These are phyloP conservation scores for Lactifluus echinatus DNA, from an alignment of 768 basidiomycete genomes.

Conservation along the genomic window DNA sequence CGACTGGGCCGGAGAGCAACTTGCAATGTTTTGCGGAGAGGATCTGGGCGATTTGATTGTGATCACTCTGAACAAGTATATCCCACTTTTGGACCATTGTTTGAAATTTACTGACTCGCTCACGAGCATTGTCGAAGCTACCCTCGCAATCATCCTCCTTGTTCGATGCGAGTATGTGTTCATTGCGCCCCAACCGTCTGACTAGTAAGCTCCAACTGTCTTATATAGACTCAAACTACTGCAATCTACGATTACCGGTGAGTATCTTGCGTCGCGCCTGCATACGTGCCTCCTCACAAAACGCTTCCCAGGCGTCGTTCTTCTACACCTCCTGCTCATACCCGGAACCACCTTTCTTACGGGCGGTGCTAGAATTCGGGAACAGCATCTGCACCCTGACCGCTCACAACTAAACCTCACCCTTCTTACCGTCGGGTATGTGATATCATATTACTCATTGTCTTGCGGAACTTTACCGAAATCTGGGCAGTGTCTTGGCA, in stretches of 20 bases:
- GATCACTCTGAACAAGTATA: conserved; percentile 57
- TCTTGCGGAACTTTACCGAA: neutral
- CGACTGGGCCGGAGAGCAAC: conserved; percentile 54
- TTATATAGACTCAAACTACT: conserved; percentile 45
- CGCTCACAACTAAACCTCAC: conserved; percentile 60
- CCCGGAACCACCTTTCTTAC: conserved; percentile 65
- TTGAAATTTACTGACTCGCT: neutral
- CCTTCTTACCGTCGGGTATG: conserved; percentile 60
- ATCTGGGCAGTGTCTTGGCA: conserved; percentile 42
- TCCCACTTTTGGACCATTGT: too few species aligned
- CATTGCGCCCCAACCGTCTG: neutral
- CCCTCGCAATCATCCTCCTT: conserved; percentile 61
- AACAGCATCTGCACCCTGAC: conserved; percentile 62
- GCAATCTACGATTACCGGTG: conserved; percentile 62
- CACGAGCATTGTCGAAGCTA: conserved; percentile 57
- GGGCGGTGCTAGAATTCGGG: conserved; percentile 57
- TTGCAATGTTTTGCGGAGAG: conserved; percentile 46
- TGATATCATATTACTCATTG: neutral
- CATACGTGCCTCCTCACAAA: neutral
- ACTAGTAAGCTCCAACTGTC: neutral
- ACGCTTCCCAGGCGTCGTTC: conserved; percentile 47
- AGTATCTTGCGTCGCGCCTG: conserved; percentile 1
- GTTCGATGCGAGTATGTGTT: conserved; percentile 56
- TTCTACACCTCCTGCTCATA: conserved; percentile 65
- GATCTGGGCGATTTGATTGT: conserved; percentile 59